Evolutionary conservation across 2,329 filamentous ascomycete species (phyloP).

Genomic region (Laburnicola sp.): DNA sequence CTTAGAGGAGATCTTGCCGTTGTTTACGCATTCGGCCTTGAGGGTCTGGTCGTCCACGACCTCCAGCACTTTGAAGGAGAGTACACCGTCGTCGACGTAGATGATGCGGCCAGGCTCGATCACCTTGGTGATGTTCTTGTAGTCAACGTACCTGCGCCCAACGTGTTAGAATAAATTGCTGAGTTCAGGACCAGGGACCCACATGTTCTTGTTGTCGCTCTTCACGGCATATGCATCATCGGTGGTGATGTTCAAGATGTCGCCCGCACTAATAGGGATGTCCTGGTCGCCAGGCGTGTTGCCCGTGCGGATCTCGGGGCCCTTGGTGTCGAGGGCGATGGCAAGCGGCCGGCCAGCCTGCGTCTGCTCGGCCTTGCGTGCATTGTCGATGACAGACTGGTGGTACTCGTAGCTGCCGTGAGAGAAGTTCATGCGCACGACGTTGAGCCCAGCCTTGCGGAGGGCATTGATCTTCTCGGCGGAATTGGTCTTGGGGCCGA

Average conservation of each 20-base stretch:
- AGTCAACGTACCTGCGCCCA: constrained; percentile 80
- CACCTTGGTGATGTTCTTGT: constrained; percentile 99
- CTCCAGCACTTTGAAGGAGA: constrained; percentile 91
- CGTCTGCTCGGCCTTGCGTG: constrained; percentile 78
- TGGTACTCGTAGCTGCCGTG: constrained; percentile 95
- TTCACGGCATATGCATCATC: constrained; percentile 86
- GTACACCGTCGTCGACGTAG: constrained; percentile 97
- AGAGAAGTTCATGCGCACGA: constrained; percentile 99
- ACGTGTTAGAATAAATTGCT: neutral
- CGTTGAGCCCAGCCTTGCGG: constrained; percentile 87
- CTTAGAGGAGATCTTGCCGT: constrained; percentile 96
- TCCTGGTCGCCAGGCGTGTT: constrained; percentile 72
- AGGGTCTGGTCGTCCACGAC: constrained; percentile 88
- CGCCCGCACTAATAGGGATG: constrained; percentile 79
- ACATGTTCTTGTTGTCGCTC: constrained; percentile 93
- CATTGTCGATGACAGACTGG: constrained; percentile 96
- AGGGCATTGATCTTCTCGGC: constrained; percentile 96
- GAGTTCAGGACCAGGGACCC: constrained; percentile 43
- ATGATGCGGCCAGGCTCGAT: constrained; percentile 88
- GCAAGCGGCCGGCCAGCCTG: constrained; percentile 84
- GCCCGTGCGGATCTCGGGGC: constrained; percentile 84
- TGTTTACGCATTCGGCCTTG: constrained; percentile 86
- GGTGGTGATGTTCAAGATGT: constrained; percentile 92
- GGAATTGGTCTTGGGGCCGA: constrained; percentile 98
- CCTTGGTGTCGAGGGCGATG: constrained; percentile 87